Evolutionary conservation across 352 stramenopile genomes (phyloP).

Genomic region (Phytophthora foliorum): DNA sequence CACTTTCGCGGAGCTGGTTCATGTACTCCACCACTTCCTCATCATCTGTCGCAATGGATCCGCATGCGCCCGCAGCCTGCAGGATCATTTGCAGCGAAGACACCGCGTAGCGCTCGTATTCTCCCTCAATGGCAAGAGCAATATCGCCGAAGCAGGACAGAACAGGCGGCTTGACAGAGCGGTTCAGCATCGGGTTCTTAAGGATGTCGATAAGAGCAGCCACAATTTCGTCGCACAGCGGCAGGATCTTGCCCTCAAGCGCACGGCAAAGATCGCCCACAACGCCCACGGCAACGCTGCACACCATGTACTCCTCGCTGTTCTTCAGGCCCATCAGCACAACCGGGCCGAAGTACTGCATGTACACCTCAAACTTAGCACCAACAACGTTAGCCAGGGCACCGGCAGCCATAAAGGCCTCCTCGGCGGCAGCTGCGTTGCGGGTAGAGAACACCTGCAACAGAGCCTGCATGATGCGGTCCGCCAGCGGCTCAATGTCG

Average conservation of each 20-base stretch:
- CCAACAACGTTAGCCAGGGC: slow-evolving; percentile 95
- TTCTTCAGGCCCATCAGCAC: slow-evolving; percentile 94
- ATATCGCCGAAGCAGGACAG: slow-evolving; percentile 98
- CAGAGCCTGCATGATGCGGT: slow-evolving; percentile 97
- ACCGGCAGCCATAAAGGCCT: slow-evolving; percentile 96
- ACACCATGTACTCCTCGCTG: slow-evolving; percentile 97
- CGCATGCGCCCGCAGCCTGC: slow-evolving; percentile 88
- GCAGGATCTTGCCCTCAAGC: slow-evolving; percentile 92
- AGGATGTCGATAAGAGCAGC: slow-evolving; percentile 95
- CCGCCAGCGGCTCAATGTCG: slow-evolving; percentile 88
- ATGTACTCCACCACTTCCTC: slow-evolving; percentile 99
- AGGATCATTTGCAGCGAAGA: slow-evolving; percentile 89
- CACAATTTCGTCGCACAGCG: slow-evolving; percentile 96
- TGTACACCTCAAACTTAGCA: slow-evolving; percentile 96
- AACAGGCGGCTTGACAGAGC: slow-evolving; percentile 97
- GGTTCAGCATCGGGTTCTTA: slow-evolving; percentile 94
- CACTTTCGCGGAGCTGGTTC: slow-evolving; percentile 95
- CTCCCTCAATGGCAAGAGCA: slow-evolving; percentile 94
- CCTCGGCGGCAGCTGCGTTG: slow-evolving; percentile 95
- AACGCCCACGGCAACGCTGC: slow-evolving; percentile 95
- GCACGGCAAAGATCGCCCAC: slow-evolving; percentile 96
- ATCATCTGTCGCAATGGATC: slow-evolving; percentile 92
- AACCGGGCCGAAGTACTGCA: slow-evolving; percentile 93
- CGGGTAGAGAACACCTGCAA: slow-evolving; percentile 95
- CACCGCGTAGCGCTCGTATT: slow-evolving; percentile 91